Base-by-base conservation (phyloP, 1,284 basidiomycete species). In the Tilletia horrida region DNA sequence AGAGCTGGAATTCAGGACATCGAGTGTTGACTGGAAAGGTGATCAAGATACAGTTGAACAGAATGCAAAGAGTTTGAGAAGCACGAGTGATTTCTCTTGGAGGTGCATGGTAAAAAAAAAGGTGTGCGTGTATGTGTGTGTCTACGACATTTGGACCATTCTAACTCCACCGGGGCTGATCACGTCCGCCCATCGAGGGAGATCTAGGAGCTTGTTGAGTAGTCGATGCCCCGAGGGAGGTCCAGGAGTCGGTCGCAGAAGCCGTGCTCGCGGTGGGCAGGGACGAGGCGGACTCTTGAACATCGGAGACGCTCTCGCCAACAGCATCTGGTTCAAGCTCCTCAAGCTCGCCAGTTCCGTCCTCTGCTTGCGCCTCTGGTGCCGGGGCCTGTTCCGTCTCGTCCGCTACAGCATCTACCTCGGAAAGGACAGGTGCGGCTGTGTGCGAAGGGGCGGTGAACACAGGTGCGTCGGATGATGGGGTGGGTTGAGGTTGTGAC, bases 261-360 rank as follows among this genome's bases (percentile, higher is more conserved):
- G 47, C 47, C 7, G 47, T 16, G 13, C 23, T 21, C n/a, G 47
- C 1, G 47, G 4, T 16, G 18, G 47, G 47, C 9, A 25, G 18
- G 23, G 50, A 27, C 3, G 50, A 27, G 23, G 50, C 50, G 6
- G 27, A 21, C 21, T 52, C 50, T 27, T 21, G 50, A 4, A 27
- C 23, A 52, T 52, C 50, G 25, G 50, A 21, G 1, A 52, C 50
- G 50, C 50, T 52, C 55, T 59, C 55, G 25, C 55, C 55, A 35
- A 59, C n/a, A 13, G 55, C 55, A 21, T 59, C 55, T 18, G 55
- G 55, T 27, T 59, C 55, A n/a, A 59, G 55, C 29, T 59, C 55
- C 29, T 59, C 55, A 18, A 59, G 55, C 29, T 59, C 55, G 27
- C 25, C 55, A n/a, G 9, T 16, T 3, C 25, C 27, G 9, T 18